phyloP scores from a whole-genome alignment of 805 yeast species.

The Pichia insulana region DNA sequence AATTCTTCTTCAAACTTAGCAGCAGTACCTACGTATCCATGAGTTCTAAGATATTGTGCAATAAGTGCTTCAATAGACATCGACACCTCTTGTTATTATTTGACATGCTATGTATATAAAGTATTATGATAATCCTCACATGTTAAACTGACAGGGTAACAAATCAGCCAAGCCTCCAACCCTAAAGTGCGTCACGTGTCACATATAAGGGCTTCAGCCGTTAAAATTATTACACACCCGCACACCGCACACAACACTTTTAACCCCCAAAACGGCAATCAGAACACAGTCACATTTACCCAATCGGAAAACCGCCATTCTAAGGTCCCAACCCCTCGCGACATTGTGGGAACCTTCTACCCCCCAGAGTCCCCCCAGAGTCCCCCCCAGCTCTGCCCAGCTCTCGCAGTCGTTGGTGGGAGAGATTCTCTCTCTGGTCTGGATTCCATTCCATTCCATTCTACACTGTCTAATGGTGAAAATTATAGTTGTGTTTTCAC shows the following conservation, averaged over 20 bases:
- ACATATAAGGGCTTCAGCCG: too few species aligned
- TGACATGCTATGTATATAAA: background rate
- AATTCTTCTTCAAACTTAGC: constrained; percentile 39
- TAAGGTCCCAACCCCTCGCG: too few species aligned
- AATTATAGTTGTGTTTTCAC: background rate
- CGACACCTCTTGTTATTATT: background rate
- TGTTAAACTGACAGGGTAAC: too few species aligned
- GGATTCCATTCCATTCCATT: too few species aligned
- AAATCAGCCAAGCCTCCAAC: too few species aligned
- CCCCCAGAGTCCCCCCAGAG: background rate
- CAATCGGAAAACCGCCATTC: too few species aligned
- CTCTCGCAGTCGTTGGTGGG: background rate
- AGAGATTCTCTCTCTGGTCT: too few species aligned
- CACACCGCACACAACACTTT: constrained; percentile 1
- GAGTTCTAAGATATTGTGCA: constrained; percentile 50
- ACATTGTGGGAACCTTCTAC: too few species aligned
- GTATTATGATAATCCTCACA: background rate
- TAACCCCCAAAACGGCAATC: too few species aligned
- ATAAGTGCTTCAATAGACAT: constrained; percentile 29
- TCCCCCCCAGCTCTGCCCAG: background rate
- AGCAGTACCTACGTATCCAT: constrained; percentile 40
- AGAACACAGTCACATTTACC: too few species aligned
- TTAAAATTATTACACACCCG: too few species aligned
- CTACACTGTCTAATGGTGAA: background rate
- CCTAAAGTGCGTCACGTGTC: too few species aligned